These are phyloP conservation scores for Aspergillus eucalypticola DNA, from an alignment of 2,329 filamentous ascomycete genomes.

Conservation along the genomic window DNA sequence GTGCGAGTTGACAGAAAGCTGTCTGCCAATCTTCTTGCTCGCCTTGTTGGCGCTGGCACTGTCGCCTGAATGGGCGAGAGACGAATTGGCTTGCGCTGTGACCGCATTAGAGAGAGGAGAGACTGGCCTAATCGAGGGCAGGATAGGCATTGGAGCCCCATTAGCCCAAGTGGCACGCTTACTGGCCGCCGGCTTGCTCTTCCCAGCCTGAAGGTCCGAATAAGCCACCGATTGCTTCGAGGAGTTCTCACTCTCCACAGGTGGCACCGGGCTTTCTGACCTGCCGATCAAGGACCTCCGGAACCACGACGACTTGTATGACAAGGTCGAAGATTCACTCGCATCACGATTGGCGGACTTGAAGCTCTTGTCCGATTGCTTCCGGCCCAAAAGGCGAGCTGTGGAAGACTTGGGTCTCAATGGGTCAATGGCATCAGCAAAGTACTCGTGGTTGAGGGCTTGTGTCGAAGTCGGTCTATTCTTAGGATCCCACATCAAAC, in stretches of 20 bases:
- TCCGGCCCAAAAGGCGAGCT: slow-evolving; percentile 80
- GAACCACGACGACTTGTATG: slow-evolving; percentile 94
- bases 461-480: slow-evolving; percentile 86
- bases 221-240: slow-evolving; percentile 47
- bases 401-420: slow-evolving; percentile 87
- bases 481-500: slow-evolving; percentile 98
- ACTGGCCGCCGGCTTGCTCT: slow-evolving; percentile 59
- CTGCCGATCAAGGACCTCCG: slow-evolving; percentile 87
- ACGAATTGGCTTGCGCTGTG: slow-evolving; percentile 79
- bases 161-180: slow-evolving; percentile 96
- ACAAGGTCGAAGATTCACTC: slow-evolving; percentile 58
- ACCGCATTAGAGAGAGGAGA: slow-evolving; percentile 95
- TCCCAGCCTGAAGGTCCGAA: slow-evolving; percentile 49
- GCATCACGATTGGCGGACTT: slow-evolving; percentile 65
- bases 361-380: slow-evolving; percentile 78
- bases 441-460: slow-evolving; percentile 94
- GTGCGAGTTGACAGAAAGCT: slow-evolving; percentile 87
- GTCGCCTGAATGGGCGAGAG: slow-evolving; percentile 53
- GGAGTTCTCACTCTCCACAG: slow-evolving; percentile 43
- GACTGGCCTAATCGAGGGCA: slow-evolving; percentile 90
- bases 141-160: slow-evolving; percentile 85
- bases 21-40: slow-evolving; percentile 89
- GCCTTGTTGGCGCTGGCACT: slow-evolving; percentile 41
- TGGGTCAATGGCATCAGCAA: slow-evolving; percentile 87
- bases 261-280: slow-evolving; percentile 67